Evolutionary conservation across 192 early-diverging fungal species (phyloP).

Genomic region (Mortierella hygrophila): DNA sequence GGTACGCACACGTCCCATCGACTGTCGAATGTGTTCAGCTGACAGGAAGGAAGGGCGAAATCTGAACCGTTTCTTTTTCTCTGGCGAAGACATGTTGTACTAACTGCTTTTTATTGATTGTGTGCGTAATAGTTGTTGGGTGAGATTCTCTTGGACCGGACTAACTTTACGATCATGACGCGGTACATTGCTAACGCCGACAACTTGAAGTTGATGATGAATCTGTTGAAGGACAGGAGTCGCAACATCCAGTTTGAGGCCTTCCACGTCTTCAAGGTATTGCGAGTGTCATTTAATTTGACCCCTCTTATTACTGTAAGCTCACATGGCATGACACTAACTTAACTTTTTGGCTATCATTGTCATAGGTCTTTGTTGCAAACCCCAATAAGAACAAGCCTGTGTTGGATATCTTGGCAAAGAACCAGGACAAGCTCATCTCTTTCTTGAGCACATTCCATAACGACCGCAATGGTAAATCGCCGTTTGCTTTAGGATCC

Average conservation of each 20-base stretch:
- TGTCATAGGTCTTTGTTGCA: conserved; percentile 91
- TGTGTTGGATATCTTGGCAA: conserved; percentile 91
- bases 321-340: background rate
- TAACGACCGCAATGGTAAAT: conserved; percentile 91
- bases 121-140: conserved; percentile 81
- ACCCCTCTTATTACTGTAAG: background rate
- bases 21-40: background rate
- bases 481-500: background rate
- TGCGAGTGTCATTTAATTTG: background rate
- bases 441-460: conserved; percentile 92
- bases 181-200: conserved; percentile 91
- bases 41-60: background rate
- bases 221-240: conserved; percentile 92
- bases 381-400: conserved; percentile 97
- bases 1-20: conserved; percentile 61
- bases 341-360: background rate
- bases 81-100: background rate
- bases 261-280: conserved; percentile 99
- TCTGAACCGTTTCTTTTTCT: background rate
- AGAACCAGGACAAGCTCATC: conserved; percentile 93
- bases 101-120: background rate
- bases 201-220: conserved; percentile 99
- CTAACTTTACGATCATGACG: conserved; percentile 96
- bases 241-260: conserved; percentile 99
- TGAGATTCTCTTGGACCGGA: conserved; percentile 95